Conservation (phyloP, 495 filamentous ascomycete genomes). For the Daldinia bambusicola region DNA sequence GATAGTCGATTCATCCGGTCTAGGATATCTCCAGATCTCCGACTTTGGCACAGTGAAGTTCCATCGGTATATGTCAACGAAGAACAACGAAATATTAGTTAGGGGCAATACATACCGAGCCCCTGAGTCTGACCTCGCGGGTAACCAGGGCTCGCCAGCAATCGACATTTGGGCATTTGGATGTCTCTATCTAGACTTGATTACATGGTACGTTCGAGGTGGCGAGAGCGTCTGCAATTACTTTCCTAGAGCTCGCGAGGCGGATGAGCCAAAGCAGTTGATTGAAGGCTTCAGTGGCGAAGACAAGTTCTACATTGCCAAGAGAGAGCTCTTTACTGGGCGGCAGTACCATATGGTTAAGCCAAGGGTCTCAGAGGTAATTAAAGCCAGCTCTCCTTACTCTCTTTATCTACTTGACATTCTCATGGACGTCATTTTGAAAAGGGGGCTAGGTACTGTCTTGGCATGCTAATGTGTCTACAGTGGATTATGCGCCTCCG, state of each 20-base stretch:
- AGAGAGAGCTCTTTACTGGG: not conserved
- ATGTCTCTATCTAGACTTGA: not conserved
- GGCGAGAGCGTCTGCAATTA: not conserved
- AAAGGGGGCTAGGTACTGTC: too few relatives aligned
- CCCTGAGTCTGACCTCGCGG: not conserved
- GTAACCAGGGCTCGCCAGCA: not conserved
- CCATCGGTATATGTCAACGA: not conserved
- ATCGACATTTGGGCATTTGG: not conserved
- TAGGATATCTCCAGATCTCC: not conserved
- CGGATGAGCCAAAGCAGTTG: not conserved
- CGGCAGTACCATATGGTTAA: not conserved
- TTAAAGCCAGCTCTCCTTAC: too few relatives aligned
- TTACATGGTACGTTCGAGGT: not conserved
- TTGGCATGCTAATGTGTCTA: not conserved
- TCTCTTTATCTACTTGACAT: too few relatives aligned
- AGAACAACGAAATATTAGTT: not conserved
- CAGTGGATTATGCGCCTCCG: conserved; percentile 1
- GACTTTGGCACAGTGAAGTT: not conserved
- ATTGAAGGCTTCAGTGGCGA: not conserved
- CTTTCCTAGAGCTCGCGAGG: not conserved
- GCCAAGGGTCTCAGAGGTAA: not conserved
- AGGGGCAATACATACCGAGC: not conserved
- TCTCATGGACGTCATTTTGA: not conserved
- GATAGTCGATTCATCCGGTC: not conserved
- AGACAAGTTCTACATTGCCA: conserved; percentile 3